Base-by-base conservation (phyloP, 2,329 filamentous ascomycete species). In the Raffaelea deltoideospora region DNA sequence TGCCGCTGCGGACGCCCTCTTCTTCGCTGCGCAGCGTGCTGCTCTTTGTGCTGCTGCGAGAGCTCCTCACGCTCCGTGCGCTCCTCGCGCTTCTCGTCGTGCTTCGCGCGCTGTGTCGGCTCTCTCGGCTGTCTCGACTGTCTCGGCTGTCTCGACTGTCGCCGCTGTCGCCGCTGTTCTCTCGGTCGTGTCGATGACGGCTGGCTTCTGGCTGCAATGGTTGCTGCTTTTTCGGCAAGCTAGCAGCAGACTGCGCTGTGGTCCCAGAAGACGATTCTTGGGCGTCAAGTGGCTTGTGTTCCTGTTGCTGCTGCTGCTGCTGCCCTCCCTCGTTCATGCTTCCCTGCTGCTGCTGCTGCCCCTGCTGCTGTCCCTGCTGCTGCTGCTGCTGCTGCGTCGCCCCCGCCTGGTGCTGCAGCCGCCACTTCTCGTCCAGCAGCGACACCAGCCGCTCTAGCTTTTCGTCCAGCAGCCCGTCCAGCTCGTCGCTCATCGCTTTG, bases 391-490 rank as follows among this genome's bases (percentile, higher is more conserved):
- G 64, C 32, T 33, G 13, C 22, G 15, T 18, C 30, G 3, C 20
- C n/a, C 19, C 27, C 32, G 13, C 22, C 30, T n/a, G 18, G 24
- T 37, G 14, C 17, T 39, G 45, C 24, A 75, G 54, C 33, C 66
- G 59, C 35, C 85, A 64, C 52, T 79, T 81, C 53, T 84, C 76
- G 44, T 86, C 79, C 31, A 87, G 63, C 54, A 85, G 65, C 32
- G 65, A 72, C 6, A 84, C 72, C 33, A 87, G 59, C 41, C 75
- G 67, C 48, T 84, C 78, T 3, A 78, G 82, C 48, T 85, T 85
- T 55, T 83, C 73, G 45, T 85, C 81, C 8, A 87, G 59, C 31
- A 86, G 57, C 34, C 75, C 76, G 29, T 65, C 70, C 24, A 80
- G 57, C 15, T 64, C 67, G 48, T 76, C 73, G 43, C 65, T 71